A percentile compares a stretch with the other conserved stretches of the same genome.
Conservation (phyloP, 352 stramenopile genomes). For the Peronospora farinosa region DNA sequence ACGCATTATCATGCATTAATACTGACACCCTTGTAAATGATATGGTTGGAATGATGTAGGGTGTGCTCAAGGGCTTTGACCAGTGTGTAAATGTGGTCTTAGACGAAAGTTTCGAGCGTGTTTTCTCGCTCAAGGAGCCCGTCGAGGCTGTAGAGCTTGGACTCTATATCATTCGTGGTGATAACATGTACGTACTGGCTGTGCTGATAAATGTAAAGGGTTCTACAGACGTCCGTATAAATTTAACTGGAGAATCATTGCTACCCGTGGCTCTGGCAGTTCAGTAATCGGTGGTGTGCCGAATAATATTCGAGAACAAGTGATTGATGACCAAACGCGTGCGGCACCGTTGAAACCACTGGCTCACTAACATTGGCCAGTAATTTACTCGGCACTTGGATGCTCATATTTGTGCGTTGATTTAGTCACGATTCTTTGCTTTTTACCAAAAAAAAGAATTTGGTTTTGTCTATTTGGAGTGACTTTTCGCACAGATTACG, state of each 20-base stretch:
- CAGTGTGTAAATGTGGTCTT: slow-evolving; percentile 91
- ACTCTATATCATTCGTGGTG: slow-evolving; percentile 90
- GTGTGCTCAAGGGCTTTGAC: slow-evolving; percentile 88
- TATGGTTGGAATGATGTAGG: slow-evolving; percentile 28
- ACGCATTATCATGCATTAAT: neutral
- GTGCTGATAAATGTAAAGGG: neutral
- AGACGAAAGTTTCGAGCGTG: slow-evolving; percentile 90
- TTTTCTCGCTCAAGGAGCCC: slow-evolving; percentile 87
- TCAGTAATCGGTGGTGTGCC: slow-evolving; percentile 83
- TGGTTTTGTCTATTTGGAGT: neutral
- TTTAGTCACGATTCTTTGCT: neutral
- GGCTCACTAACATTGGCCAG: slow-evolving; percentile 66
- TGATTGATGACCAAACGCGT: slow-evolving; percentile 84
- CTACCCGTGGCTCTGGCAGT: slow-evolving; percentile 26
- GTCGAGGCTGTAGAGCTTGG: slow-evolving; percentile 88
- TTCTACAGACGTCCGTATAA: neutral
- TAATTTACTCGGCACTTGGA: slow-evolving; percentile 33
- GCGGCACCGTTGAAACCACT: slow-evolving; percentile 88
- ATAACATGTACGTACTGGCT: slow-evolving; percentile 84
- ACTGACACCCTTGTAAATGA: slow-evolving; percentile 2
- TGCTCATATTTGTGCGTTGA: neutral
- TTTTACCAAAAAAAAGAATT: neutral
- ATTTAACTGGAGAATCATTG: neutral
- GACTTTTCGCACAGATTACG: neutral
- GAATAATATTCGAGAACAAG: slow-evolving; percentile 83